Evolutionary conservation across 164 flowering plant genomes (phyloP), one percentile per base, ranked within the genome.

Genomic region (Umbellularia californica): DNA sequence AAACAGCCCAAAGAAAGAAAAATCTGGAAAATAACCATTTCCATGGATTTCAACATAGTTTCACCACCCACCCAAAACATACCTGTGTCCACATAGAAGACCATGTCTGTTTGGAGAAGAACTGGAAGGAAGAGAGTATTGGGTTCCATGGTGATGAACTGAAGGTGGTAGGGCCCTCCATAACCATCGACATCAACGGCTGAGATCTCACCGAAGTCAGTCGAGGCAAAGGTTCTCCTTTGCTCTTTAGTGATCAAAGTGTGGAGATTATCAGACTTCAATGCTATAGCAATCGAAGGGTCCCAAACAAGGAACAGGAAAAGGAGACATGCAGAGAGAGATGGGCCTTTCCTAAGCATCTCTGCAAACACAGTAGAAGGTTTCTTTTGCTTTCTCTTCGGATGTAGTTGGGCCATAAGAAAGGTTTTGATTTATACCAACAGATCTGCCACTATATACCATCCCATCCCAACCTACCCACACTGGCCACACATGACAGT

Each of bases 91-190:
- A 92, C 93, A 79, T 83, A 93, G 69, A 93, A 87, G 23, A 93
- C 85, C 97, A 92, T 91, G 68, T 92, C 92, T 14, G 90, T 78
- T 77, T 89, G 94, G n/a, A 93, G 86, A 3, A 93, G 80, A 1
- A 86, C 90, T 0, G 99, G 99, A 74, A 95, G 96, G 65, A 95
- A 87, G 35, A 93, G 81, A 9, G 99, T 77, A 50, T 86, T 89
- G 17, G 98, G 99, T 74, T 92, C 94, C 84, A 95, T 66, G 2
- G 90, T 90, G 73, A 95, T 73, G 87, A 90, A 92, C 79, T 89
- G 92, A 69, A 95, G 88, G 72, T 86, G 88, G 78, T 82, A 88
- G 15, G 79, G 66, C 62, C 86, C 87, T 65, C 76, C 71, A 33
- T 41, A 67, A 3, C 87, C 87, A n/a, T 70, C 69, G 50, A 92